Evolutionary conservation across 345 rosid species (phyloP).

Genomic region (Gossypium anomalum): DNA sequence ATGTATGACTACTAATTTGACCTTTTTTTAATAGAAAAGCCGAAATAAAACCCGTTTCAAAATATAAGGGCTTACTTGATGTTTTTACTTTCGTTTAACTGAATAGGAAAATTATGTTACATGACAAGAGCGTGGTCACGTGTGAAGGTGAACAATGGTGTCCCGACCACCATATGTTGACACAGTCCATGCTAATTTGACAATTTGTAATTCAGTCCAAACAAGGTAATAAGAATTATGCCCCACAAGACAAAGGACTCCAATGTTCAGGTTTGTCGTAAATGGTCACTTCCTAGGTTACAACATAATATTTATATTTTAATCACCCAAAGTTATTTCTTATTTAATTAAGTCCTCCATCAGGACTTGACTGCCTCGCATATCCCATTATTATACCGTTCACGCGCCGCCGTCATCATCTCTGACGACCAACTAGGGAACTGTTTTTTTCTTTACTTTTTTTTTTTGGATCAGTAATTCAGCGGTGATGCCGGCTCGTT

Average conservation of each 20-base stretch:
- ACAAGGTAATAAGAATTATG: neutral
- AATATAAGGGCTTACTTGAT: too few relatives aligned
- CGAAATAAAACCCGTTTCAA: rapidly evolving
- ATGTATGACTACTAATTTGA: too few relatives aligned
- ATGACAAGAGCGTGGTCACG: too few relatives aligned
- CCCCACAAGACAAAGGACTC: neutral
- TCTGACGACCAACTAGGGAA: too few relatives aligned
- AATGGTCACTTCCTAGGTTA: conserved; percentile 16
- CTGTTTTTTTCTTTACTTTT: neutral
- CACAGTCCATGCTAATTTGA: neutral
- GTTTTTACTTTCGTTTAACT: too few relatives aligned
- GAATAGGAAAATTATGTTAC: too few relatives aligned
- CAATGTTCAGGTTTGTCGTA: conserved; percentile 20
- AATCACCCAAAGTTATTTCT: neutral
- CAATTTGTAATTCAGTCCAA: neutral
- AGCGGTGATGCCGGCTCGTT: too few relatives aligned
- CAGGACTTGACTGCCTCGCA: conserved; percentile 5
- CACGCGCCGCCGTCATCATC: neutral
- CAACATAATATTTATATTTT: neutral
- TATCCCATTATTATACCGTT: neutral
- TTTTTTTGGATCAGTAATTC: too few relatives aligned
- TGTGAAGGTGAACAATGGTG: too few relatives aligned
- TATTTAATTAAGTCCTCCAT: conserved; percentile 7
- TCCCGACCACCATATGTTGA: neutral
- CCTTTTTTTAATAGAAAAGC: too few relatives aligned